Evolutionary conservation across 495 filamentous ascomycete species (phyloP).

Genomic region (Xylaria telfairii): DNA sequence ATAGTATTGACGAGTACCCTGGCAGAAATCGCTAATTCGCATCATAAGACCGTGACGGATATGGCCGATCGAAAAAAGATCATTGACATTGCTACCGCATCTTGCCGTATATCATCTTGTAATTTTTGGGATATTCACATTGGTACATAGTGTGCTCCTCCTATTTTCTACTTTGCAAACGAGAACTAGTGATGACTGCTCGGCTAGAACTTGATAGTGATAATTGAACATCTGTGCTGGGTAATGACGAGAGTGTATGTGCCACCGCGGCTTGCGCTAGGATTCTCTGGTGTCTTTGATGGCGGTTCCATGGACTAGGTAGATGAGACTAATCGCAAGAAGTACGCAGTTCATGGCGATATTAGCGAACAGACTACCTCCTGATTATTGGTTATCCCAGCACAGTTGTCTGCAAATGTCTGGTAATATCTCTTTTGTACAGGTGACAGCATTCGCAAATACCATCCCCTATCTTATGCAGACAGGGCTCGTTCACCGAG

Average conservation of each 20-base stretch:
- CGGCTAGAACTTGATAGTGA: not conserved
- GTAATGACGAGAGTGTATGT: not conserved
- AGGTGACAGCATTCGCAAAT: not conserved
- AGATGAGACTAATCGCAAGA: not conserved
- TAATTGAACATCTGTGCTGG: not conserved
- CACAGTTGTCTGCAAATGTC: not conserved
- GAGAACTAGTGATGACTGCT: not conserved
- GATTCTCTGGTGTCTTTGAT: not conserved
- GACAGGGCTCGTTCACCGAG: not conserved
- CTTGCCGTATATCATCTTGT: not conserved
- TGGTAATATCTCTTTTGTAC: not conserved
- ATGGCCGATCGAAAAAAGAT: not conserved
- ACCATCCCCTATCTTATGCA: not conserved
- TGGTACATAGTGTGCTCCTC: not conserved
- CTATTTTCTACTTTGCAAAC: not conserved
- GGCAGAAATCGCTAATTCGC: not conserved
- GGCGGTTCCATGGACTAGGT: not conserved
- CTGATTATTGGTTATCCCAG: not conserved
- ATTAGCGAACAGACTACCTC: not conserved
- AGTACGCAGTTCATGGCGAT: not conserved
- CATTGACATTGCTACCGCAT: not conserved
- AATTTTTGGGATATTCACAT: not conserved
- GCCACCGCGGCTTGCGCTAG: not conserved
- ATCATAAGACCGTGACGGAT: not conserved
- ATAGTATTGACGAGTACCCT: not conserved